Conservation (phyloP, 306 rosid genomes). For the Potentilla sterilis region DNA sequence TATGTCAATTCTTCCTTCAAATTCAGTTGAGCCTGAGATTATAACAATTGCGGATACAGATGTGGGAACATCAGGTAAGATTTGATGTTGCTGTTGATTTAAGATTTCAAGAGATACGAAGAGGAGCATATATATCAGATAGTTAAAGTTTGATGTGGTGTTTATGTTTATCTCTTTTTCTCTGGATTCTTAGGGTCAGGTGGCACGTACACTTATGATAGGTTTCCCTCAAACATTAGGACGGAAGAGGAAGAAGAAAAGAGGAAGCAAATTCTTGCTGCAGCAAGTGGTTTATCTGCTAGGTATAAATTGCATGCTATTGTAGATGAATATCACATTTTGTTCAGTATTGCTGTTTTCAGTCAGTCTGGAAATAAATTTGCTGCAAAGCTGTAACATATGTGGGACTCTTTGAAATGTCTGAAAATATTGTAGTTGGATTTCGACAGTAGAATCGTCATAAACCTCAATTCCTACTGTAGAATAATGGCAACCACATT, state of each 20-base stretch:
- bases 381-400: constrained; percentile 2
- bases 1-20: constrained; percentile 70
- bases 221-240: constrained; percentile 80
- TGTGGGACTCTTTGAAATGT: neutral
- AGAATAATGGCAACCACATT: neutral
- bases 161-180: constrained; percentile 13
- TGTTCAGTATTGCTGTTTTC: constrained; percentile 3
- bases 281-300: constrained; percentile 76
- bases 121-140: neutral
- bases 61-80: constrained; percentile 63
- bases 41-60: constrained; percentile 85
- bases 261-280: constrained; percentile 82
- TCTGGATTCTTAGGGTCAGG: constrained; percentile 55
- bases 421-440: neutral
- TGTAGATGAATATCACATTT: constrained; percentile 1
- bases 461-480: neutral
- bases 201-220: constrained; percentile 75
- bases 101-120: constrained; percentile 4
- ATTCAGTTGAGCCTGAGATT: constrained; percentile 75
- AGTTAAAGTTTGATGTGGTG: neutral
- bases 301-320: constrained; percentile 44
- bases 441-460: neutral
- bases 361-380: constrained; percentile 22
- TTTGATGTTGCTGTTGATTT: constrained; percentile 23
- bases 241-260: constrained; percentile 91